Evolutionary conservation across 2,329 filamentous ascomycete genomes (phyloP).

Genomic region (Pseudogymnoascus sp.): DNA sequence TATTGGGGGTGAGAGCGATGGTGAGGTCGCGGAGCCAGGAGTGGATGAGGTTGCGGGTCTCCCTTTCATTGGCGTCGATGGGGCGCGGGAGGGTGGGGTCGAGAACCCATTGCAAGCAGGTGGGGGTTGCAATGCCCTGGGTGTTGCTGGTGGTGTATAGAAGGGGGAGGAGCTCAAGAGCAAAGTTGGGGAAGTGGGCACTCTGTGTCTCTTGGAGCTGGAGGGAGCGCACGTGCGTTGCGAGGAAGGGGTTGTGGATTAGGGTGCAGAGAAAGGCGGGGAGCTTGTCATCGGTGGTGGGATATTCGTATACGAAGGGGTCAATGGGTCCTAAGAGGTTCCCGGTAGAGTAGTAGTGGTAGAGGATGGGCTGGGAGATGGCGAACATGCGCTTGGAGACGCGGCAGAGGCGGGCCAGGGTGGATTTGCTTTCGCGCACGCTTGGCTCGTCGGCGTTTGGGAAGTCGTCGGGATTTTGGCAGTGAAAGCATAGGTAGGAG

Average conservation of each 20-base stretch:
- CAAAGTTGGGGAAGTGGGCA: not conserved
- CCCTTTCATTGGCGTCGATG: not conserved
- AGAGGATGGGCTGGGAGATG: not conserved
- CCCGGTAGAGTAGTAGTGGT: not conserved
- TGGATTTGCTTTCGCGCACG: not conserved
- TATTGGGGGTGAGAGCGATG: not conserved
- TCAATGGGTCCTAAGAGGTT: not conserved
- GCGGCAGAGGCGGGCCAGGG: not conserved
- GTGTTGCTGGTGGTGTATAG: not conserved
- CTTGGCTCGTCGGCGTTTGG: not conserved
- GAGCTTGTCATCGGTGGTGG: not conserved
- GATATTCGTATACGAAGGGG: not conserved
- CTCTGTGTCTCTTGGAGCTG: not conserved
- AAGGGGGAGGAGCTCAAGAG: not conserved
- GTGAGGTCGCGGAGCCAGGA: not conserved
- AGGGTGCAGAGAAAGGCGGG: not conserved
- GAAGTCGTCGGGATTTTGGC: not conserved
- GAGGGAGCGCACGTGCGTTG: not conserved
- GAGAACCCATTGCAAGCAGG: not conserved
- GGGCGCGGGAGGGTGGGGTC: not conserved
- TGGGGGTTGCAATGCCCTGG: not conserved
- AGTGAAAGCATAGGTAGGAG: not conserved
- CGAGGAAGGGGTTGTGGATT: not conserved
- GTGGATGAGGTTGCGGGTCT: not conserved
- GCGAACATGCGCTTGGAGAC: not conserved